phyloP scores from a whole-genome alignment of 2,329 filamentous ascomycete genomes.

The Fusarium buxicola region DNA sequence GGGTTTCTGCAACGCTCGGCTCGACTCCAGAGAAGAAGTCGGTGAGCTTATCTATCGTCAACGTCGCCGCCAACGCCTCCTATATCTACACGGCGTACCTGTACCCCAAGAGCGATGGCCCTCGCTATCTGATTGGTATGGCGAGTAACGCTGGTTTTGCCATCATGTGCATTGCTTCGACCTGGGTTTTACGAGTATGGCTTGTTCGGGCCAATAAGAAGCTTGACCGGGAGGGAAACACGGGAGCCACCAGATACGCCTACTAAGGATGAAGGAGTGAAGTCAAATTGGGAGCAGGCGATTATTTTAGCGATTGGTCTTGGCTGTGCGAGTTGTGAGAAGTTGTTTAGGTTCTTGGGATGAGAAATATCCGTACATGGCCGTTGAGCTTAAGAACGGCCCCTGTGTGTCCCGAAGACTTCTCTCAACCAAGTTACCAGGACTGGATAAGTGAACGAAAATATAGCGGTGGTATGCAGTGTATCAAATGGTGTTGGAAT shows the following conservation, averaged over 20 bases:
- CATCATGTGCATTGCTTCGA: slow-evolving; percentile 40
- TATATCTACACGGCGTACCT: slow-evolving; percentile 61
- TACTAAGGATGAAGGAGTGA: slow-evolving; percentile 21
- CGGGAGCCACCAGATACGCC: slow-evolving; percentile 27
- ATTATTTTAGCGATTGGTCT: no score
- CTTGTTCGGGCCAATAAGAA: slow-evolving; percentile 43
- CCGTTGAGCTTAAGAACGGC: no score
- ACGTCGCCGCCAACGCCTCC: slow-evolving; percentile 56
- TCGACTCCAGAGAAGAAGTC: slow-evolving; percentile 60
- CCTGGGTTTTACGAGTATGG: slow-evolving; percentile 44
- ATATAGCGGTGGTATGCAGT: no score
- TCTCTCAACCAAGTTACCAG: no score
- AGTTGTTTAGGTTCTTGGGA: no score
- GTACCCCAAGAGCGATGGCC: slow-evolving; percentile 55
- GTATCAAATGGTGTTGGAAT: no score
- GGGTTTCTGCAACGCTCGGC: slow-evolving; percentile 55
- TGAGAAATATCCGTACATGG: no score
- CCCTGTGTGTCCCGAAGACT: no score
- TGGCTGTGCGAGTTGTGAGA: no score
- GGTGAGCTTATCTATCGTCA: slow-evolving; percentile 56
- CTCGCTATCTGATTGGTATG: slow-evolving; percentile 57
- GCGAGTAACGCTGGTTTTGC: slow-evolving; percentile 44
- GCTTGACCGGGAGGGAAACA: slow-evolving; percentile 34
- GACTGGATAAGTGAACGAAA: no score
- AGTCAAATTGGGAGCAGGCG: no score